Base-by-base conservation (phyloP, 2,329 filamentous ascomycete species). In the Aspergillus transmontanensis region DNA sequence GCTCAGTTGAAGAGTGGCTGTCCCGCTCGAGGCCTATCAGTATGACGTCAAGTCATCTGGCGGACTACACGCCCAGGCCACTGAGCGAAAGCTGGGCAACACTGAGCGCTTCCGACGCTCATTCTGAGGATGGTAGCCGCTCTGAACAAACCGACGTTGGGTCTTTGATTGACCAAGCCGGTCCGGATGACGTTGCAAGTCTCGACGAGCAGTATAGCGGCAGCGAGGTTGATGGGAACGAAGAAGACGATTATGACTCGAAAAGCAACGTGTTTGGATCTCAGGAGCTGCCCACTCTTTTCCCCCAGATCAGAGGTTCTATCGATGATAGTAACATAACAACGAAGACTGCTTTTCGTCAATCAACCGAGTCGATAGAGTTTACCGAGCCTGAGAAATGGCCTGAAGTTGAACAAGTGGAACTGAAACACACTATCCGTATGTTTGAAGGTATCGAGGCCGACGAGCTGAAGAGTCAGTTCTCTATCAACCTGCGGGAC, bases 21-120 rank as follows among this genome's bases (percentile, higher is more conserved):
- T 80, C 77, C 50, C 76, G 73, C 53, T 80, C 78, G 58, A 74
- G 75, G 59, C 77, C 76, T n/a, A 71, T 77, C 66, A 73, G 66
- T 63, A 81, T 81, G 79, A 75, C 76, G 68, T 78, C 76, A 69
- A 73, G 72, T 57, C 64, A 65, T 26, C 62, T 66, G n/a, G 59
- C 67, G 16, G 72, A 76, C 12, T 71, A 72, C 34, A 64, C 70
- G 4, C 36, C 67, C 57, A 68, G 74, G 65, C 73, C 78, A 12
- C 69, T 82, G 63, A 79, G 78, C 60, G 80, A 82, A 60, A 82
- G 80, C 67, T 82, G 80, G 80, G 78, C 80, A 23, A 80, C 78
- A 2, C 70, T 82, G 62, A 79, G 78, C 59, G 74, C 73, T n/a
- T 77, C 78, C 21, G 80, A 82, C 63, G 71, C 75, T 26, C 77